Conservation (phyloP, 192 early-diverging fungal species). For the Phycomyces nitens region DNA sequence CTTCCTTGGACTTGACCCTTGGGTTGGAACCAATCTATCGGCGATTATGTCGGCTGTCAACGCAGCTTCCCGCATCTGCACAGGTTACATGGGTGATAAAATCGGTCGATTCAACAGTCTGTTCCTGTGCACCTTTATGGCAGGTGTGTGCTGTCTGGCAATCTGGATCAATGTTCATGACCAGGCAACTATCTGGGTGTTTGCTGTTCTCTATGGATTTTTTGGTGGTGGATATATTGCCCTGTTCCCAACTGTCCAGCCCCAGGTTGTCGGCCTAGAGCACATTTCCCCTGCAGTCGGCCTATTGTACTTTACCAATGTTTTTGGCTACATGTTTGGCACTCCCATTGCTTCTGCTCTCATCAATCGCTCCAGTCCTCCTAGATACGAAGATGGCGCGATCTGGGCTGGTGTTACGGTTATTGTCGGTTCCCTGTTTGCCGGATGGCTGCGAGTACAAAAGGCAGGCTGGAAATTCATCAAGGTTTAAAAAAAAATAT, state of each 20-base stretch:
- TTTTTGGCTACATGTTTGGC: conserved; percentile 41
- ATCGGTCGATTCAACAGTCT: conserved; percentile 45
- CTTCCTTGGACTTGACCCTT: conserved; percentile 24
- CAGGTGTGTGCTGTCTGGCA: conserved; percentile 39
- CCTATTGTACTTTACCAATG: conserved; percentile 37
- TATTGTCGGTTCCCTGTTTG: conserved; percentile 17
- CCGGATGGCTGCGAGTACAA: conserved; percentile 18
- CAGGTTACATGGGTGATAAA: conserved; percentile 42
- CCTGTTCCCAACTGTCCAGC: conserved; percentile 37
- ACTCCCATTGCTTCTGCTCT: conserved; percentile 37
- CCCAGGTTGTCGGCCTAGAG: conserved; percentile 39
- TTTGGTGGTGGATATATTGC: conserved; percentile 46
- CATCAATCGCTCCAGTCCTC: conserved; percentile 15
- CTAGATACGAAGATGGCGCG: conserved; percentile 16
- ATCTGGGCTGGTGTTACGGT: conserved; percentile 23
- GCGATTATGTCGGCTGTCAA: conserved; percentile 45
- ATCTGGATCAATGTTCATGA: conserved; percentile 45
- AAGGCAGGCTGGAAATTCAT: conserved; percentile 20
- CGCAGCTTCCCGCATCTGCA: conserved; percentile 40
- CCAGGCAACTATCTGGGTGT: conserved; percentile 33
- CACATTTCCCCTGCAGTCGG: conserved; percentile 34
- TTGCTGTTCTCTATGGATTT: conserved; percentile 43
- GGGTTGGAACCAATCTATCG: conserved; percentile 35
- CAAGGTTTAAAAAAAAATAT: conserved; percentile 14
- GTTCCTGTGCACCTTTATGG: conserved; percentile 38